phyloP scores from a whole-genome alignment of 106 monocot genomes.

The Dendrobium nobile region DNA sequence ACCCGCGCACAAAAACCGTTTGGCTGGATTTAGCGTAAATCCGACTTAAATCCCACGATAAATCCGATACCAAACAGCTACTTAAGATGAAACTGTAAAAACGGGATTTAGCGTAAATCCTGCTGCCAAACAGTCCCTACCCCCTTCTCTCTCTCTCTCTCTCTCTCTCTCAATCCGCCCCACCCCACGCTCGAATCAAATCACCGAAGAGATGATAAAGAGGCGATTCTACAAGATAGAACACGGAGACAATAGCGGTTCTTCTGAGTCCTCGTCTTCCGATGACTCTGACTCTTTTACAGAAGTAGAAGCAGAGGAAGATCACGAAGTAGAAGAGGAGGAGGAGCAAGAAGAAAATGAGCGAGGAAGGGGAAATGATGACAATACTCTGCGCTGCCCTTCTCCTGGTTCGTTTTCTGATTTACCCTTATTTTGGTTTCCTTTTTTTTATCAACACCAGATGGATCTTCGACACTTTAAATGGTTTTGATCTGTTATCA shows the following conservation, averaged over 20 bases:
- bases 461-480: not conserved
- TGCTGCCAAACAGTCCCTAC: too few relatives aligned
- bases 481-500: not conserved
- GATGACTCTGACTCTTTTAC: not conserved
- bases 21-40: too few relatives aligned
- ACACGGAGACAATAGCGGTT: conserved; percentile 5
- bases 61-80: too few relatives aligned
- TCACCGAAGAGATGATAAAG: not conserved
- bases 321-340: not conserved
- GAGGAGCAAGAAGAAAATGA: not conserved
- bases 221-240: conserved; percentile 4
- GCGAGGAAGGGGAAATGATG: not conserved
- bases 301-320: not conserved
- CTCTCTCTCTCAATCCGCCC: not conserved
- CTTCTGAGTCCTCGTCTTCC: conserved; percentile 3
- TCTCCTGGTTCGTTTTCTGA: conserved; percentile 2
- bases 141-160: not conserved
- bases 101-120: too few relatives aligned
- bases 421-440: not conserved
- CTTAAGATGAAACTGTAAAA: too few relatives aligned
- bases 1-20: too few relatives aligned
- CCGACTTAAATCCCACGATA: too few relatives aligned
- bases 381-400: not conserved
- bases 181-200: not conserved
- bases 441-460: not conserved